These are phyloP conservation scores for Globisporangium paddicum DNA, from an alignment of 352 stramenopile genomes.

Conservation along the genomic window DNA sequence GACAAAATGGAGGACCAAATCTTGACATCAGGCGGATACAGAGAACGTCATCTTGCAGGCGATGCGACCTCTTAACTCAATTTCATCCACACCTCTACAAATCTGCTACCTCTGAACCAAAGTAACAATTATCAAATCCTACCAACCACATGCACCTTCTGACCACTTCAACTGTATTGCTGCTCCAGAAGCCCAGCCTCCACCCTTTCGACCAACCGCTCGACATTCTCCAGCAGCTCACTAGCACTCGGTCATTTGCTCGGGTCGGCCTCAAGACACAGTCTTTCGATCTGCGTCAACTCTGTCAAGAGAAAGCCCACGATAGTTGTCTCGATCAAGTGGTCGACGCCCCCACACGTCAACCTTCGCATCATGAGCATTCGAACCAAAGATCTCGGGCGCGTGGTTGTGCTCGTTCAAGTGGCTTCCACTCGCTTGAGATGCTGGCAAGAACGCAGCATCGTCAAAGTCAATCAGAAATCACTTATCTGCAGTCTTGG, in stretches of 20 bases:
- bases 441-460: neutral
- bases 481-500: too few species aligned
- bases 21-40: too few species aligned
- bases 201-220: neutral
- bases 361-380: neutral
- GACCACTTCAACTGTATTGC: too few species aligned
- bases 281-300: neutral
- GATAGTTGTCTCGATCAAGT: neutral
- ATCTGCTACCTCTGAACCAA: too few species aligned
- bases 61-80: too few species aligned
- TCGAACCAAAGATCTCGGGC: neutral
- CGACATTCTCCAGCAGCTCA: neutral
- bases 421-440: too few species aligned
- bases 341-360: neutral
- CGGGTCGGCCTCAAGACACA: neutral
- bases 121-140: too few species aligned
- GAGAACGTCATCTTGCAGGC: too few species aligned
- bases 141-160: too few species aligned
- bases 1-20: too few species aligned
- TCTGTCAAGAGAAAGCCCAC: neutral
- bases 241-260: neutral
- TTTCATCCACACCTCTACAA: too few species aligned
- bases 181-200: too few species aligned
- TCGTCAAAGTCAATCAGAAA: conserved; percentile 23
- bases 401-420: neutral